Evolutionary conservation across 2,329 filamentous ascomycete species (phyloP).

Genomic region (Fusarium miscanthi): DNA sequence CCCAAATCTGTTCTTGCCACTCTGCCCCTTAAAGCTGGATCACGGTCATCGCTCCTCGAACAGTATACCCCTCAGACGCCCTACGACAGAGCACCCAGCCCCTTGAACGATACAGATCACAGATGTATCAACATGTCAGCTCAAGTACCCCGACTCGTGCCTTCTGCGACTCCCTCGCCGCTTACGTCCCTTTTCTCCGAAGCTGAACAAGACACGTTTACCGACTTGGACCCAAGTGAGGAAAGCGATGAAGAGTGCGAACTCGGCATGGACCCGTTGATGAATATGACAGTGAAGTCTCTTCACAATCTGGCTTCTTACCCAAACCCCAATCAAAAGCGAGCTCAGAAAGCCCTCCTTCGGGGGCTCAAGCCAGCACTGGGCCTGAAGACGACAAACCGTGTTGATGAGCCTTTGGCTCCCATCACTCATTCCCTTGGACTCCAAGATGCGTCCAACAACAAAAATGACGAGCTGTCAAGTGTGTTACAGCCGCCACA

Average conservation of each 20-base stretch:
- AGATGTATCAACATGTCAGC: conserved; percentile 43
- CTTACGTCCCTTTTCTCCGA: conserved; percentile 34
- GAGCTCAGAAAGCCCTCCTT: conserved; percentile 60
- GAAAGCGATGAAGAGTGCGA: conserved; percentile 48
- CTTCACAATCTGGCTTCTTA: conserved; percentile 67
- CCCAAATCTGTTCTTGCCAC: conserved; percentile 52
- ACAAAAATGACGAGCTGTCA: conserved; percentile 1
- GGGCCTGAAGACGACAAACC: conserved; percentile 17
- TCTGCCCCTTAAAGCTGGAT: conserved; percentile 48
- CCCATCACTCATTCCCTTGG: conserved; percentile 9
- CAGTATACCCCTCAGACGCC: conserved; percentile 67
- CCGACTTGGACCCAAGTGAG: conserved; percentile 41
- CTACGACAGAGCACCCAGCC: conserved; percentile 62
- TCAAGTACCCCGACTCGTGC: conserved; percentile 43
- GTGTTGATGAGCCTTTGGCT: conserved; percentile 24
- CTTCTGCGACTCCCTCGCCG: conserved; percentile 42
- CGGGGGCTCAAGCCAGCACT: conserved; percentile 45
- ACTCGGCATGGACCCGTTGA: conserved; percentile 47
- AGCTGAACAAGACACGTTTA: conserved; percentile 27
- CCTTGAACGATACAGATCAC: conserved; percentile 46
- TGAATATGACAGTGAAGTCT: conserved; percentile 58
- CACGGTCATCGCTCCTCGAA: conserved; percentile 40
- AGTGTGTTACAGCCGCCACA: conserved; percentile 8
- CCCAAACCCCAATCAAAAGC: conserved; percentile 64
- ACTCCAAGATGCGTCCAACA: conserved; percentile 17